Evolutionary conservation across 163 green algal genomes (phyloP).

Genomic region (Prototheca stagnorum): DNA sequence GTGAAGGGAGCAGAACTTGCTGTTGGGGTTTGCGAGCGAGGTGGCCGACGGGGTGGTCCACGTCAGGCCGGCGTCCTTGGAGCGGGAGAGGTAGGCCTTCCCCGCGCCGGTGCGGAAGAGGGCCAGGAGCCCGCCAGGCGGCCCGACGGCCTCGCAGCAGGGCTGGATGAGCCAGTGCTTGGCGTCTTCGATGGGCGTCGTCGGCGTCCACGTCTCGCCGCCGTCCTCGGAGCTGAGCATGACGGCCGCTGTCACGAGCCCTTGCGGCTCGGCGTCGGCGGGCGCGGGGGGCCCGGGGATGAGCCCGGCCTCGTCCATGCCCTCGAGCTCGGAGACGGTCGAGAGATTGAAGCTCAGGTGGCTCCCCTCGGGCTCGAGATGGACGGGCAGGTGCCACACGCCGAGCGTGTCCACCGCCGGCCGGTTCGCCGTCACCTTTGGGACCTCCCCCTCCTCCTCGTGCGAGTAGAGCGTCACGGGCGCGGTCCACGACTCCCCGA

Average conservation of each 20-base stretch:
- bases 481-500: slow-evolving; percentile 6
- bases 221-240: slow-evolving; percentile 11
- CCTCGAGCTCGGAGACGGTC: neutral
- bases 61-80: slow-evolving; percentile 2
- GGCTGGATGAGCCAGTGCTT: slow-evolving; percentile 21
- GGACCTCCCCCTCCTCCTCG: slow-evolving; percentile 1
- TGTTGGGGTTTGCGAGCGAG: slow-evolving; percentile 19
- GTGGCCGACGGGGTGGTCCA: slow-evolving; percentile 8
- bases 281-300: neutral
- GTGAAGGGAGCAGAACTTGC: slow-evolving; percentile 6
- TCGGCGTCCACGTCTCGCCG: slow-evolving; percentile 8
- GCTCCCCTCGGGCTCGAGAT: slow-evolving; percentile 7
- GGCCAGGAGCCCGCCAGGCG: slow-evolving; percentile 13
- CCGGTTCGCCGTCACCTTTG: slow-evolving; percentile 1
- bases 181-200: slow-evolving; percentile 6
- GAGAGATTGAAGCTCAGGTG: slow-evolving; percentile 6
- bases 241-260: neutral
- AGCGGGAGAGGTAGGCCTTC: slow-evolving; percentile 4
- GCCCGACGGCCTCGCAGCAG: slow-evolving; percentile 1
- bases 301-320: neutral
- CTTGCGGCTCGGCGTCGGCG: neutral
- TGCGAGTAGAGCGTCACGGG: slow-evolving; percentile 7
- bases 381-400: slow-evolving; percentile 16
- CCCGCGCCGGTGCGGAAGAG: slow-evolving; percentile 12
- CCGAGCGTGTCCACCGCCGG: slow-evolving; percentile 4